phyloP scores from a whole-genome alignment of 768 basidiomycete genomes.

The Auricularia auricula-judae region DNA sequence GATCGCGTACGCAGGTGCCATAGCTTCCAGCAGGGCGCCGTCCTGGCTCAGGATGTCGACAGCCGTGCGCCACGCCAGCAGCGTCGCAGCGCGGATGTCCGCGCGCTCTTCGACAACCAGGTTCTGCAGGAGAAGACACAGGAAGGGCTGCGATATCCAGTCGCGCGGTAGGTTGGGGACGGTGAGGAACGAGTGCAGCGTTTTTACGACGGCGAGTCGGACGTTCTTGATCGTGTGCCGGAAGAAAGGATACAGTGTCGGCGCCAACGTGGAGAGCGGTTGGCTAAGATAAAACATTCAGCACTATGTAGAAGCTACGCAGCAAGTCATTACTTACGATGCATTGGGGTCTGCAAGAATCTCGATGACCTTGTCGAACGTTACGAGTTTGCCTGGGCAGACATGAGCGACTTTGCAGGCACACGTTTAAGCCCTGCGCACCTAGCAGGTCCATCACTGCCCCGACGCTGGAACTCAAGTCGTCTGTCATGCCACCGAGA shows the following conservation, averaged over 20 bases:
- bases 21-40: constrained; percentile 33
- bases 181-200: constrained; percentile 75
- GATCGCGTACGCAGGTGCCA: constrained; percentile 47
- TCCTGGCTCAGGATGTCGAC: constrained; percentile 38
- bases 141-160: constrained; percentile 71
- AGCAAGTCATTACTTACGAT: constrained; percentile 45
- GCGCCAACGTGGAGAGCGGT: constrained; percentile 71
- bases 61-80: constrained; percentile 64
- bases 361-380: constrained; percentile 64
- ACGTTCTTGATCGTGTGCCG: constrained; percentile 93
- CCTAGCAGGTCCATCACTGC: constrained; percentile 97
- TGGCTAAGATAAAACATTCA: constrained; percentile 32
- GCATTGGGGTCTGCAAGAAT: constrained; percentile 57
- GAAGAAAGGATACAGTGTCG: constrained; percentile 90
- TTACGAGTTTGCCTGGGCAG: constrained; percentile 64
- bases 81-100: constrained; percentile 69
- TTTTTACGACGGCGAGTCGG: constrained; percentile 84
- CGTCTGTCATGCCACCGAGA: constrained; percentile 87
- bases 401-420: neutral
- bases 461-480: constrained; percentile 90
- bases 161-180: constrained; percentile 61
- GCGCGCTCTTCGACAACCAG: constrained; percentile 80
- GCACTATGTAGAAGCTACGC: constrained; percentile 3
- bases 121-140: constrained; percentile 87
- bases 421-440: constrained; percentile 20